A percentile compares a stretch with the other conserved stretches of the same genome.
These are phyloP conservation scores for Dictyostelium capitatum DNA, from an alignment of 78 protist genomes.

Conservation along the genomic window DNA sequence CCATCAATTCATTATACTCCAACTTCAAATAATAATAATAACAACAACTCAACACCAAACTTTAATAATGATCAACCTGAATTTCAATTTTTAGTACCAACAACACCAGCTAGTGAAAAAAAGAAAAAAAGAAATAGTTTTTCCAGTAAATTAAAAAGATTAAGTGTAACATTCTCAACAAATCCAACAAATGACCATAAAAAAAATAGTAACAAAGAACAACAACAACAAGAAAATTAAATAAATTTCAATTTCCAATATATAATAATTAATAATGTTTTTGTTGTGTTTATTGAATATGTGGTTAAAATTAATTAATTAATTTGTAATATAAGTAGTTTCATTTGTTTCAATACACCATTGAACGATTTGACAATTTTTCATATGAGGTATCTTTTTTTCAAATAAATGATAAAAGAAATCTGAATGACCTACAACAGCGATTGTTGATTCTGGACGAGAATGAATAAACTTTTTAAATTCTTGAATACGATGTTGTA, in stretches of 20 bases:
- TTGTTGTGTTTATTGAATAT: not conserved
- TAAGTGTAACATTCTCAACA: conserved; percentile 24
- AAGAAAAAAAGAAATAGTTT: conserved; percentile 8
- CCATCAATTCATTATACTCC: conserved; percentile 23
- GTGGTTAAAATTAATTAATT: no score
- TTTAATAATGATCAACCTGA: not conserved
- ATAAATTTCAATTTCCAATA: no score
- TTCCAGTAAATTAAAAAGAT: conserved; percentile 32
- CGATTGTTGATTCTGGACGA: conserved; percentile 17
- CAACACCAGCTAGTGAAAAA: conserved; percentile 3
- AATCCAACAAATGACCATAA: no score
- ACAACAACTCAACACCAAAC: no score
- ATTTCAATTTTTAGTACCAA: conserved; percentile 5
- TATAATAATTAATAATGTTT: not conserved
- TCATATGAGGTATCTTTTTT: conserved; percentile 5
- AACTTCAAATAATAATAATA: not conserved
- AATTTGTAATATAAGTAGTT: not conserved
- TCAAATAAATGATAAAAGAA: conserved; percentile 42
- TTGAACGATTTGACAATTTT: conserved; percentile 44
- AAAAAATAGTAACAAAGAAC: no score
- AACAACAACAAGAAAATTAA: no score
- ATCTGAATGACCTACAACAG: conserved; percentile 64
- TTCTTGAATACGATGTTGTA: not conserved
- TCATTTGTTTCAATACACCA: conserved; percentile 35
- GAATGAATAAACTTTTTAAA: conserved; percentile 24